Conservation (phyloP, 2,329 filamentous ascomycete genomes). For the Pyricularia pennisetigena region DNA sequence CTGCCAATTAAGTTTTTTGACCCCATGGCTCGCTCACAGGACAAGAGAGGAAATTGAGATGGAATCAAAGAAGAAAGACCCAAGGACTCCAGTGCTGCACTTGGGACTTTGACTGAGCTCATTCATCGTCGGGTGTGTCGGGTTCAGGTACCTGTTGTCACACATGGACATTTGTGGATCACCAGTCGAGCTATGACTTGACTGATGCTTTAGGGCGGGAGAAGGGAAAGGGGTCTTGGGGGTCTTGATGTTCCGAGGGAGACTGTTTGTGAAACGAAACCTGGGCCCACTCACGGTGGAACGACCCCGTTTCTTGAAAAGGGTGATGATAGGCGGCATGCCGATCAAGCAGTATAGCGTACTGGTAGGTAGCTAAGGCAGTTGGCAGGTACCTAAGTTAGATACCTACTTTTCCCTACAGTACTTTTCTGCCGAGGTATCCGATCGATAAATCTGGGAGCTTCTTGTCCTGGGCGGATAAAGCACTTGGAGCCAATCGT, state of each 20-base stretch:
- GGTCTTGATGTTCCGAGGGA: constrained; percentile 2
- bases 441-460: neutral
- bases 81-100: too few relatives aligned
- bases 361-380: too few relatives aligned
- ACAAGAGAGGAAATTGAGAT: too few relatives aligned
- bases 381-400: too few relatives aligned
- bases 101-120: too few relatives aligned
- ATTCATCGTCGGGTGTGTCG: too few relatives aligned
- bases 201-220: neutral
- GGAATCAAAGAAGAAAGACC: too few relatives aligned
- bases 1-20: too few relatives aligned
- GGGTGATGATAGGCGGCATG: neutral
- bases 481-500: neutral
- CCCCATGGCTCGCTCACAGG: too few relatives aligned
- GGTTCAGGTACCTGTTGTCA: neutral
- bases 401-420: too few relatives aligned
- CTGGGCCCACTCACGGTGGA: neutral
- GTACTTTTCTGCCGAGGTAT: neutral
- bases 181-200: neutral
- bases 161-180: neutral
- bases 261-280: constrained; percentile 5
- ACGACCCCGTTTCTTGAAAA: neutral
- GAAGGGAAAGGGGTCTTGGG: neutral
- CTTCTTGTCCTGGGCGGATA: neutral
- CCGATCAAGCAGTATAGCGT: neutral